Base-by-base conservation (phyloP, 139 green algal genomes). In the Chlorella sp. region DNA sequence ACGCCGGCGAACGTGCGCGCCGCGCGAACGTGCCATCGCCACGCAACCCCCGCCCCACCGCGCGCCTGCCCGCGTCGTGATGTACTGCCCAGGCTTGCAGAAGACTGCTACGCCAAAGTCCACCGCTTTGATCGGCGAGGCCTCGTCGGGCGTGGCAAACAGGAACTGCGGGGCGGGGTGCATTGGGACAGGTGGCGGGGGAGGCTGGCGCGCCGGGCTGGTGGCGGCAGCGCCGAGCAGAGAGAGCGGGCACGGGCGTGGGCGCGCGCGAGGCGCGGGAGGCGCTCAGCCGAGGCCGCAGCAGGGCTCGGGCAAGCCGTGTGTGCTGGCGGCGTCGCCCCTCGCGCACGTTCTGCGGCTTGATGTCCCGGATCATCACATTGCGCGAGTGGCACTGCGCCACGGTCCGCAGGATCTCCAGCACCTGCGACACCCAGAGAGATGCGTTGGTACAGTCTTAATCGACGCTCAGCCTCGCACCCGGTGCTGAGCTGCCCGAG, bases 91-190 rank as follows among this genome's bases (percentile, higher is more conserved):
- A 1, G 77, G 83, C 66, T 72, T 73, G 76, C 83, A 91, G 78
- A 86, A 91, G 21, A 82, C 67, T 38, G 67, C 72, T 36, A 82
- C 53, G 1, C 90, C 90, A 86, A 95, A 95, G 82, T 95, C 89
- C 25, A 93, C 89, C 35, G 81, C 85, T 64, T 93, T 93, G 19
- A 95, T 78, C 2, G 84, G 86, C 0, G 84, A 62, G 53, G 88
- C 73, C 12, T 83, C 65, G 8, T 80, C 66, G 0, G 68, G 19
- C 33, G 53, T 84, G 9, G 87, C 55, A 51, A 93, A 93, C 68
- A 94, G 71, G 69, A 96, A 94, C 65, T 71, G 65, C 62, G 27
- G 62, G 36, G 15, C 41, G 6, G 8, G n/a, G n/a, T 5, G 29
- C 29, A 42, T 40, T 29, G 56, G 56, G 56, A 42, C 11, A 36